Conservation (phyloP, 495 filamentous ascomycete species). For the Xylaria cubensis region DNA sequence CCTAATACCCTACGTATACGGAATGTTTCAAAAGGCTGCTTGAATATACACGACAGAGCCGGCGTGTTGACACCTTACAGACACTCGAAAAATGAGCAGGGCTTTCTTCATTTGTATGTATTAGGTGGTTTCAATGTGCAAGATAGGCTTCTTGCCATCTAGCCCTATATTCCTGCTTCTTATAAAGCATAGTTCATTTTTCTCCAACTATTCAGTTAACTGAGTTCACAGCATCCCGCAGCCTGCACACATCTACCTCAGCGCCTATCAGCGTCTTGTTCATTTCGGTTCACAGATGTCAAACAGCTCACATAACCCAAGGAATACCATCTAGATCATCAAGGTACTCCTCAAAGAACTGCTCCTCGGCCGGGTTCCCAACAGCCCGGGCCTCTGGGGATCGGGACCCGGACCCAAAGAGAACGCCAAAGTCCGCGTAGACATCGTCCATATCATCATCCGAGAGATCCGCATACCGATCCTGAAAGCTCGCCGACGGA, state of each 20-base stretch:
- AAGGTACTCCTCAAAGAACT: constrained; percentile 49
- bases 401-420: constrained; percentile 45
- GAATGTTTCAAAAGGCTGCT: neutral
- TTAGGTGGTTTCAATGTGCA: neutral
- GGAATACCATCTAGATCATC: constrained; percentile 56
- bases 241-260: neutral
- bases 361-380: constrained; percentile 29
- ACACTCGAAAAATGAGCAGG: neutral
- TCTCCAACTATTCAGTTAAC: neutral
- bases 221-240: neutral
- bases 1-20: neutral
- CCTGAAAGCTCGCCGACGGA: constrained; percentile 52
- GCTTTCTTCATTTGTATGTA: neutral
- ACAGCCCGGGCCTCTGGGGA: constrained; percentile 28
- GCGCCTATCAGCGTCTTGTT: too few species aligned
- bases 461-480: constrained; percentile 48
- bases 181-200: neutral
- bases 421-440: constrained; percentile 56
- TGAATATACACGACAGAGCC: neutral
- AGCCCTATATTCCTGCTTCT: neutral
- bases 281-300: neutral
- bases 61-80: neutral
- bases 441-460: constrained; percentile 51
- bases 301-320: constrained; percentile 33
- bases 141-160: neutral